Conservation (phyloP, 352 stramenopile species). For the Lagenidium sp. region DNA sequence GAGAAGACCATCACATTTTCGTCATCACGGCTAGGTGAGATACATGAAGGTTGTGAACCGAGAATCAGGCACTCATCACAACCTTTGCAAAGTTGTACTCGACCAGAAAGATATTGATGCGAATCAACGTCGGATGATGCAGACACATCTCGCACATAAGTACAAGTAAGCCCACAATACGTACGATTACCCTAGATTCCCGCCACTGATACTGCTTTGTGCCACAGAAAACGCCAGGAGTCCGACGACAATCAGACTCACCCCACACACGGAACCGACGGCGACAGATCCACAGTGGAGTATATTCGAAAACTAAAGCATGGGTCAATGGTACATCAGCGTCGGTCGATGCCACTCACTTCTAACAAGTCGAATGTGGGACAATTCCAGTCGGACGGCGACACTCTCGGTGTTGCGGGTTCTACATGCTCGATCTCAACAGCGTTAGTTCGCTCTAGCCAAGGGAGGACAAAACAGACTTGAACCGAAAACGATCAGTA, state of each 20-base stretch:
- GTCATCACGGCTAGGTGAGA: slow-evolving; percentile 33
- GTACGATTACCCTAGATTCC: no score
- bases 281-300: no score
- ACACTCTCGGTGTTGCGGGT: no score
- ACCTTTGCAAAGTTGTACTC: slow-evolving; percentile 24
- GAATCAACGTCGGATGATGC: slow-evolving; percentile 73
- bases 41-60: not conserved
- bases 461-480: slow-evolving; percentile 1
- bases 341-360: no score
- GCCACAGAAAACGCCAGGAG: slow-evolving; percentile 35
- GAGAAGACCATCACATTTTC: slow-evolving; percentile 74
- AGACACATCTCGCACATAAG: slow-evolving; percentile 70
- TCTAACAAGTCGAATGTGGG: no score
- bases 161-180: slow-evolving; percentile 51
- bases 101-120: slow-evolving; percentile 68
- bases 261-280: slow-evolving; percentile 1
- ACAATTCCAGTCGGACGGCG: no score
- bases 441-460: no score
- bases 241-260: slow-evolving; percentile 12
- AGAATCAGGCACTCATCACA: not conserved
- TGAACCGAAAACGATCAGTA: not conserved
- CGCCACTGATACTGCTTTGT: not conserved
- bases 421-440: no score
- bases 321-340: no score
- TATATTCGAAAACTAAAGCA: no score